Evolutionary conservation across 495 filamentous ascomycete genomes (phyloP).

Genomic region (Staphylotrichum longicolle): DNA sequence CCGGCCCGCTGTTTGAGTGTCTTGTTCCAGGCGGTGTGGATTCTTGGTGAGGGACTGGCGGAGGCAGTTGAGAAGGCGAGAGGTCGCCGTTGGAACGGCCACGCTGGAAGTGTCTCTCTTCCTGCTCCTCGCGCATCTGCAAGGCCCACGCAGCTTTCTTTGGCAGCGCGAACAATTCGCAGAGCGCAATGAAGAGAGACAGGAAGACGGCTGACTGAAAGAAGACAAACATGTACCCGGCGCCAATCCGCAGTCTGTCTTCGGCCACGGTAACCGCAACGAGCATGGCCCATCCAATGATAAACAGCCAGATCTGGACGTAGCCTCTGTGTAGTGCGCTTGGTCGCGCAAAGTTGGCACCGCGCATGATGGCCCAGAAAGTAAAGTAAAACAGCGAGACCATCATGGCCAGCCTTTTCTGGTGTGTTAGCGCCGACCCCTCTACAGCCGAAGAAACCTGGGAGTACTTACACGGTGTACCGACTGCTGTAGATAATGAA

Average conservation of each 20-base stretch:
- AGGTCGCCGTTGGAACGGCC: constrained; percentile 19
- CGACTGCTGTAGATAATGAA: constrained; percentile 81
- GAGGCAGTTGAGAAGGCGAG: constrained; percentile 30
- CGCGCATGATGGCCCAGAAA: constrained; percentile 81
- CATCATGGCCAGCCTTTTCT: constrained; percentile 71
- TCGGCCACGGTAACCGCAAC: constrained; percentile 71
- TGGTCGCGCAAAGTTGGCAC: constrained; percentile 78
- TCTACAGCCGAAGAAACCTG: too few relatives aligned
- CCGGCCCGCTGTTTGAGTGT: constrained; percentile 17
- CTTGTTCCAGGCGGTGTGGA: constrained; percentile 21
- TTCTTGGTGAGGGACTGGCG: constrained; percentile 21
- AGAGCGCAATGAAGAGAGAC: constrained; percentile 66
- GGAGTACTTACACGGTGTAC: constrained; percentile 64
- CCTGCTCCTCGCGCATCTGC: constrained; percentile 47
- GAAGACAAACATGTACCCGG: constrained; percentile 81
- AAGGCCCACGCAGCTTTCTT: constrained; percentile 63
- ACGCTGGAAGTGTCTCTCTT: constrained; percentile 39
- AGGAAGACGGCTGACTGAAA: constrained; percentile 73
- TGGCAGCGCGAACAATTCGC: constrained; percentile 77
- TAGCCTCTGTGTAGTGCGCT: constrained; percentile 83
- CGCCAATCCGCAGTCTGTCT: constrained; percentile 66
- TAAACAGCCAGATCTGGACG: constrained; percentile 78
- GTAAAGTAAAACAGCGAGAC: constrained; percentile 74
- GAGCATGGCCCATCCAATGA: constrained; percentile 67
- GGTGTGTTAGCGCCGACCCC: too few relatives aligned